Evolutionary conservation across 306 rosid genomes (phyloP).

Genomic region (Morella rubra): DNA sequence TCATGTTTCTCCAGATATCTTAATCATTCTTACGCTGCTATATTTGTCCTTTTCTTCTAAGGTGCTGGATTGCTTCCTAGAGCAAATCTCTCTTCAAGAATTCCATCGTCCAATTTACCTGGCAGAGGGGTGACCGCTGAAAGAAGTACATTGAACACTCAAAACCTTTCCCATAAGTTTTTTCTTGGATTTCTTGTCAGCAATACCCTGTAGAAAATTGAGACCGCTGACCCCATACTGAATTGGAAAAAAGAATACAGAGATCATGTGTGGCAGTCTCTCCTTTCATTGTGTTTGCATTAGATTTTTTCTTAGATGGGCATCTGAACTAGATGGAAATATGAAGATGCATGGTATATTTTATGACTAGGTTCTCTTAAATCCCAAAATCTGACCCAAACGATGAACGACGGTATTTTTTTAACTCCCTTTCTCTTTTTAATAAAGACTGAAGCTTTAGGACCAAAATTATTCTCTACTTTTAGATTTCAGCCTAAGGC

Average conservation of each 20-base stretch:
- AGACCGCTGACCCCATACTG: too few species aligned
- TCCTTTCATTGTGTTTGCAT: background rate
- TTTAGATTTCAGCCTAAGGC: too few species aligned
- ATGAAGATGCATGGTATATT: background rate
- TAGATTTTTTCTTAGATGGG: background rate
- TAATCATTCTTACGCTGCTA: background rate
- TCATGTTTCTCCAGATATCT: background rate
- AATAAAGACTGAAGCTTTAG: too few species aligned
- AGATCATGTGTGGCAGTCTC: background rate
- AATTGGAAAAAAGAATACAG: too few species aligned
- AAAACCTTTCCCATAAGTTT: background rate
- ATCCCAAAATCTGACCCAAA: background rate
- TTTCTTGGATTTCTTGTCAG: too few species aligned
- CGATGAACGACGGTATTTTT: too few species aligned
- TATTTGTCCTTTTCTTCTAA: background rate
- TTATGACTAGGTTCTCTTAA: background rate
- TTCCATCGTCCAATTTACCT: background rate
- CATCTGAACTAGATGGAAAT: background rate
- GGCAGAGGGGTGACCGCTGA: conserved; percentile 19
- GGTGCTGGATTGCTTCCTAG: conserved; percentile 29
- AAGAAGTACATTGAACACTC: conserved; percentile 16
- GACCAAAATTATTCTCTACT: too few species aligned
- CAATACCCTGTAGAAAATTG: too few species aligned
- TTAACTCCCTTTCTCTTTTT: too few species aligned
- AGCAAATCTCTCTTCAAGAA: conserved; percentile 2